phyloP scores from a whole-genome alignment of 1,284 basidiomycete genomes.

The Ganoderma boninense region DNA sequence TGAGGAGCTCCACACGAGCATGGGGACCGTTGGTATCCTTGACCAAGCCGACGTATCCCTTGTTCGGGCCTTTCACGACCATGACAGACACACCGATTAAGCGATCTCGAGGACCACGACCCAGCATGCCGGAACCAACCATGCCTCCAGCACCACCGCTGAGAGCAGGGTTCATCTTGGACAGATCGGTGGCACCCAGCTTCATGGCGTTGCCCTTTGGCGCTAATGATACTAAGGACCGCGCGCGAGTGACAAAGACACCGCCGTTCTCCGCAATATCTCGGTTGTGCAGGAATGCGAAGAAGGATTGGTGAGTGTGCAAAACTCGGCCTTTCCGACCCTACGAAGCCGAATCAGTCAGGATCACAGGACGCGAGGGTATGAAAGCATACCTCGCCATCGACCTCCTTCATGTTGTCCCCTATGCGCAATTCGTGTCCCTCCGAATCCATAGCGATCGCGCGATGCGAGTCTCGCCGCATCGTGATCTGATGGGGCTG shows the following conservation, averaged over 20 bases:
- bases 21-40: slow-evolving; percentile 93
- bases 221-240: slow-evolving; percentile 83
- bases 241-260: slow-evolving; percentile 90
- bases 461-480: slow-evolving; percentile 83
- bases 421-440: slow-evolving; percentile 86
- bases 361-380: neutral
- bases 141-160: slow-evolving; percentile 72
- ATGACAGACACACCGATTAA: slow-evolving; percentile 85
- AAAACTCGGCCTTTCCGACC: slow-evolving; percentile 92
- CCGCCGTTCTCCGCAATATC: slow-evolving; percentile 93
- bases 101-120: slow-evolving; percentile 80
- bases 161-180: slow-evolving; percentile 95
- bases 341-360: slow-evolving; percentile 45
- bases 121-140: slow-evolving; percentile 81
- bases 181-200: slow-evolving; percentile 77
- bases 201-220: slow-evolving; percentile 81
- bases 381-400: slow-evolving; percentile 76
- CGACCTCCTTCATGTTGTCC: slow-evolving; percentile 94
- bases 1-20: slow-evolving; percentile 92
- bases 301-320: slow-evolving; percentile 95
- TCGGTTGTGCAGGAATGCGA: slow-evolving; percentile 94
- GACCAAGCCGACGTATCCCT: slow-evolving; percentile 92
- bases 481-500: slow-evolving; percentile 96
- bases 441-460: slow-evolving; percentile 91
- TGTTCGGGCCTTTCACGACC: slow-evolving; percentile 89